Evolutionary conservation across 768 basidiomycete genomes (phyloP).

Genomic region (Lenzites betulinus): DNA sequence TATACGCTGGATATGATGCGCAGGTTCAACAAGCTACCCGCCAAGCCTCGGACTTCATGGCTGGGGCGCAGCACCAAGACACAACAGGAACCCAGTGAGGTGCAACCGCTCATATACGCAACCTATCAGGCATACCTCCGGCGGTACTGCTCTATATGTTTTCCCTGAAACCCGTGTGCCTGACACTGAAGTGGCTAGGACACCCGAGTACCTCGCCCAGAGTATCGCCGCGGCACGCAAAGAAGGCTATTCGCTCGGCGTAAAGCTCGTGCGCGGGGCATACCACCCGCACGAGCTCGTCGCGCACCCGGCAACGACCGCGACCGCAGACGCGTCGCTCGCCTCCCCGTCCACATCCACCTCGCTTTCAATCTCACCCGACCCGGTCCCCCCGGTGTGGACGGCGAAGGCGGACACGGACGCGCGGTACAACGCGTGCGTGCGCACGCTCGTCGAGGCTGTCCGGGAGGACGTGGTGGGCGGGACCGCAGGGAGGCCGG

Average conservation of each 20-base stretch:
- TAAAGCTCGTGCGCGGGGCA: slow-evolving; percentile 92
- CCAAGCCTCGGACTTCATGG: slow-evolving; percentile 20
- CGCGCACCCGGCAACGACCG: slow-evolving; percentile 40
- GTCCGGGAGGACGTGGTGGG: slow-evolving; percentile 52
- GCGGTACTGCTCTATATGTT: slow-evolving; percentile 47
- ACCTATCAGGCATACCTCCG: slow-evolving; percentile 91
- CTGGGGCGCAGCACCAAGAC: not conserved
- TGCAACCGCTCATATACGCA: slow-evolving; percentile 75
- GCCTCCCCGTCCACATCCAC: slow-evolving; percentile 6
- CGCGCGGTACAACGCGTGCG: slow-evolving; percentile 66
- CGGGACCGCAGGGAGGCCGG: slow-evolving; percentile 22
- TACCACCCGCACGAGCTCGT: slow-evolving; percentile 80
- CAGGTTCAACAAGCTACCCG: slow-evolving; percentile 61
- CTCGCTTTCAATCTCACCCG: slow-evolving; percentile 55
- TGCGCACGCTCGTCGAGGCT: slow-evolving; percentile 52
- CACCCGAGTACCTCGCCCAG: slow-evolving; percentile 65
- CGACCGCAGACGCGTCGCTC: slow-evolving; percentile 5
- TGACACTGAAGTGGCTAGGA: slow-evolving; percentile 42
- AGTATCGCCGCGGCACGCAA: slow-evolving; percentile 64
- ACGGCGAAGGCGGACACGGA: slow-evolving; percentile 71
- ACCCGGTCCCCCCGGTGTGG: slow-evolving; percentile 69
- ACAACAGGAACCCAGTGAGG: slow-evolving; percentile 6
- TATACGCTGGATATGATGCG: slow-evolving; percentile 73
- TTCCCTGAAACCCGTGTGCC: no score
- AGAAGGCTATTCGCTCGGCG: slow-evolving; percentile 75